Base-by-base conservation (phyloP, 495 filamentous ascomycete species). In the Penicillium angulare region DNA sequence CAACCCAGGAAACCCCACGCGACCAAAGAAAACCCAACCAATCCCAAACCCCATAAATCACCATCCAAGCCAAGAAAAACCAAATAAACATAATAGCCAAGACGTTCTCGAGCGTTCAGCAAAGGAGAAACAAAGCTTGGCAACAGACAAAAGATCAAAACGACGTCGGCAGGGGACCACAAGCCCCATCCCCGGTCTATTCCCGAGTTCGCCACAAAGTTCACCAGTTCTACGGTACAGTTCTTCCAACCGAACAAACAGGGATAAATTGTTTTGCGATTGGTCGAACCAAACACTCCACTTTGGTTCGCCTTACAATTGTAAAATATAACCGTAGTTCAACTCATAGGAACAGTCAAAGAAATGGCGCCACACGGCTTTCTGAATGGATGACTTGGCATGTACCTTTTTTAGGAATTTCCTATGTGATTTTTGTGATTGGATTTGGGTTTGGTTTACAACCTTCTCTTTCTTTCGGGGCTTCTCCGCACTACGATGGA, bases 221-320 rank as follows among this genome's bases (percentile, higher is more conserved):
- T 40, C 18, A 17, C 7, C 10, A 38, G 7, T 32, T 31, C 27
- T 31, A 9, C 13, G 27, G 27, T 31, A 31, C 27, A 31, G 13
- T 31, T 6, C 27, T 12, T 38, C 16, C n/a, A 38, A 7, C 17
- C n/a, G n/a, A 20, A 38, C n/a, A 38, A 9, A n/a, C n/a, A n/a
- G n/a, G n/a, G 2, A n/a, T 16, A 1, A 23, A 34, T 13, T 41
- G 53, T 38, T 50, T 34, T 52, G 12, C 47, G 49, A 56, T 56
- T 56, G 8, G 27, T 6, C 2, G 27, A 31, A 31, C 27, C 27
- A 31, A 7, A 31, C 8, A 9, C 8, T 31, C 8, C 13, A 2
- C 27, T 31, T 12, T 31, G 53, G 49, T 9, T n/a, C 35, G 27
- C 35, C 41, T 31, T 24, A 29, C 41, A 35, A 13, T 6, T 22